A percentile compares a stretch with the other conserved stretches of the same genome.
Evolutionary conservation across 257 asterid species (phyloP).

Genomic region (Solanum pennellii): DNA sequence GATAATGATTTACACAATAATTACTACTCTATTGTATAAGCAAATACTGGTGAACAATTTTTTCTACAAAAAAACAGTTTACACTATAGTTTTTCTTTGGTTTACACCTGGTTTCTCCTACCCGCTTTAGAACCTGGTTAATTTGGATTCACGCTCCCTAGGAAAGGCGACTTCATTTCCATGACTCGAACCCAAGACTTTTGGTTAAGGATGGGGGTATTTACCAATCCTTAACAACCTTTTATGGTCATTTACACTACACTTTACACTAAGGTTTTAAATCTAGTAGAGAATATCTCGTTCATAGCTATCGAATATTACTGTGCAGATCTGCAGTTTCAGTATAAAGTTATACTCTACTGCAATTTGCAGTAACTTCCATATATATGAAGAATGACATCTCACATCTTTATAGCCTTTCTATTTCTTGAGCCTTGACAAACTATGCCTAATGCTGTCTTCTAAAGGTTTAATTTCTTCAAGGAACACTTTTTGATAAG

Average conservation of each 20-base stretch:
- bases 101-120: not conserved
- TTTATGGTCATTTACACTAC: not conserved
- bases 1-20: not conserved
- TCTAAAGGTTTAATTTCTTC: not conserved
- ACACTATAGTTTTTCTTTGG: not conserved
- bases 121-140: not conserved
- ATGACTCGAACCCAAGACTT: not conserved
- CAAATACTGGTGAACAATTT: not conserved
- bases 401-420: not conserved
- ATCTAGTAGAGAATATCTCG: not conserved
- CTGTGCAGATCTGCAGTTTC: not conserved
- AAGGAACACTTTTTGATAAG: not conserved
- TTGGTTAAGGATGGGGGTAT: not conserved
- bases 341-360: not conserved
- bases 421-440: not conserved
- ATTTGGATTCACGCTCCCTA: not conserved
- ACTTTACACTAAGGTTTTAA: not conserved
- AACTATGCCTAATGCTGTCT: not conserved
- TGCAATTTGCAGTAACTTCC: not conserved
- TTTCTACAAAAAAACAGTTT: not conserved
- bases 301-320: not conserved
- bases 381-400: not conserved
- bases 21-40: not conserved
- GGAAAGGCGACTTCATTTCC: not conserved
- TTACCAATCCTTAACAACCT: not conserved